phyloP scores from a whole-genome alignment of 2,329 filamentous ascomycete species.

The Paramyrothecium roridum region DNA sequence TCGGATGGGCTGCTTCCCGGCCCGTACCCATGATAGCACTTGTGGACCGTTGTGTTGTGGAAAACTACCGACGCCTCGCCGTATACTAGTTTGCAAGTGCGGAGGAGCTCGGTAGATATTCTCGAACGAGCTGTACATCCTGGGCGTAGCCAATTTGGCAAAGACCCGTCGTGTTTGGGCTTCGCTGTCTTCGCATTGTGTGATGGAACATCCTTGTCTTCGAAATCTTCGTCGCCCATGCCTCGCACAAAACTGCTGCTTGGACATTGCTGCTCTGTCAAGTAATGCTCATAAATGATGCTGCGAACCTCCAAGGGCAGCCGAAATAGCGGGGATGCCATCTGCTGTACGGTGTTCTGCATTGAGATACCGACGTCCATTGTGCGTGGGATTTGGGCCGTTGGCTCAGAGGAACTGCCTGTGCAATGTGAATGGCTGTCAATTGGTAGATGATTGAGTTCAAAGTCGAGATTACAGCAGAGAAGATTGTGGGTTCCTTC shows the following conservation, averaged over 20 bases:
- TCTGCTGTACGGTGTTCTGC: too few relatives aligned
- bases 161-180: background rate
- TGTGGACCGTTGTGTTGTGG: background rate
- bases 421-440: too few relatives aligned
- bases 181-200: background rate
- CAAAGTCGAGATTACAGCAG: too few relatives aligned
- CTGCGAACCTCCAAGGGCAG: background rate
- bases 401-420: too few relatives aligned
- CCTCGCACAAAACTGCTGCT: background rate
- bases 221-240: background rate
- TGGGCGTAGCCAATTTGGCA: background rate
- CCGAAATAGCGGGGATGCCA: background rate
- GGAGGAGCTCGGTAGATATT: background rate
- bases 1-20: background rate
- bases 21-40: background rate
- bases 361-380: too few relatives aligned
- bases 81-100: background rate
- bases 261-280: background rate
- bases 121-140: background rate
- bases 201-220: too few relatives aligned
- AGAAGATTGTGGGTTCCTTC: too few relatives aligned
- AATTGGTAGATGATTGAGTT: too few relatives aligned
- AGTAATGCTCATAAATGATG: background rate
- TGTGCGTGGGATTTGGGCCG: too few relatives aligned
- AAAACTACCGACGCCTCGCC: background rate